Conservation (phyloP, 768 basidiomycete species). For the Tylopilus vinaceipallidus region DNA sequence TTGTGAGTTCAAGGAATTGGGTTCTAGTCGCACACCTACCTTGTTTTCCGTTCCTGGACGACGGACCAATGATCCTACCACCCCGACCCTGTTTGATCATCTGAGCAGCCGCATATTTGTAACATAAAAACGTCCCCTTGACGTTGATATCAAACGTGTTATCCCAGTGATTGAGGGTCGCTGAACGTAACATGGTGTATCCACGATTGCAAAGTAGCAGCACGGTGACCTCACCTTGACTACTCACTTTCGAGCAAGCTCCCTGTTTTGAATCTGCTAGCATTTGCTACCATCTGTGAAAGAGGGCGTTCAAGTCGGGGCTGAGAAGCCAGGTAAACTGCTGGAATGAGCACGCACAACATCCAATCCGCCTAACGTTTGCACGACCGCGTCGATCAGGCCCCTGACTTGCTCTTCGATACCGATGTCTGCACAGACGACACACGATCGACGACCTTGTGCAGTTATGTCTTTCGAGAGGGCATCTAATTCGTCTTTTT, state of each 20-base stretch:
- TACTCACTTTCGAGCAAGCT: not conserved
- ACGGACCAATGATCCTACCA: slow-evolving; percentile 33
- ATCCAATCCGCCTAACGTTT: not conserved
- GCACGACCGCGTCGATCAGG: not conserved
- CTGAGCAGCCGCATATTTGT: slow-evolving; percentile 37
- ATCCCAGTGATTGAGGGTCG: slow-evolving; percentile 31
- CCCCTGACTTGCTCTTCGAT: not conserved
- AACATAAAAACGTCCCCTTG: slow-evolving; percentile 34
- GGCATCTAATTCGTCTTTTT: not conserved
- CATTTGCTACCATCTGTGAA: not conserved
- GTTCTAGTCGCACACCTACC: not conserved
- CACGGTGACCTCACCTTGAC: not conserved
- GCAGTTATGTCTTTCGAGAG: not conserved
- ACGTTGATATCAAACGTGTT: slow-evolving; percentile 33
- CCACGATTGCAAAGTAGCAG: not conserved
- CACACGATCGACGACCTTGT: not conserved
- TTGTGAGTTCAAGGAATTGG: not conserved
- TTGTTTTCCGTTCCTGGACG: not conserved
- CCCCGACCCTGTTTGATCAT: slow-evolving; percentile 41
- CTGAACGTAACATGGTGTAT: slow-evolving; percentile 17
- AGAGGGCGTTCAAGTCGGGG: not conserved
- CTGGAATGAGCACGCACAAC: not conserved
- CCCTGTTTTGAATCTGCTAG: not conserved
- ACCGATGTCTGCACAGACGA: not conserved
- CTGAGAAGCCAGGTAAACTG: not conserved